Evolutionary conservation across 1,284 basidiomycete genomes (phyloP), one percentile per base, ranked within the genome.

Genomic region (Prillingera fragicola): DNA sequence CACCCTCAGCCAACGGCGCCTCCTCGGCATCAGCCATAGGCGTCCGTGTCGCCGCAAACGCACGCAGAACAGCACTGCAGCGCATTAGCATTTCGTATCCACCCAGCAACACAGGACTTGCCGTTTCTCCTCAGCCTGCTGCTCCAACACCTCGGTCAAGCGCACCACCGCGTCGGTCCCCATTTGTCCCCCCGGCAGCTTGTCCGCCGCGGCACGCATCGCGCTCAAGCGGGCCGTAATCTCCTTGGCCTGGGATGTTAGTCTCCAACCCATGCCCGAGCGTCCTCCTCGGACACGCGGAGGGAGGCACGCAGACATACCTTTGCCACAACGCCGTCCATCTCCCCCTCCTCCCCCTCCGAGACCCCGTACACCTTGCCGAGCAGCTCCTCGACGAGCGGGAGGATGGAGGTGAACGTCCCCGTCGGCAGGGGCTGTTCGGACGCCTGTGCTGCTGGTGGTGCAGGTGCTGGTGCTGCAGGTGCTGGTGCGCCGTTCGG

Each of bases 171-270:
- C 36, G n/a, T 40, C 43, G 23, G 32, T 29, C 14, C 43, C 37
- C n/a, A 52, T 37, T n/a, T 48, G 43, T 2, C 50, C 50, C n/a
- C 50, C 50, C 0, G 50, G 50, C 3, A 52, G 37, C 1, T 26
- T 25, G 5, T 28, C 35, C 1, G 50, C 50, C 3, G 43, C 46
- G 1, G 23, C 10, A 15, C 37, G 42, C 50, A 52, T 52, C 3
- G 14, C 19, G 7, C 28, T 34, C 6, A 52, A 40, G 22, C 38
- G 36, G 1, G 33, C 22, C 2, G 21, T 23, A 15, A 52, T 31
- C 13, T 40, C 46, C 18, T 48, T 48, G 12, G 46, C 50, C 50
- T 52, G 34, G 8, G 14, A 38, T 36, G 18, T 32, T n/a, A n/a
- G n/a, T n/a, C n/a, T n/a, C n/a, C n/a, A n/a, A n/a, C n/a, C n/a